These are phyloP conservation scores for Elongisporangium anandrum DNA, from an alignment of 352 stramenopile genomes.

Conservation along the genomic window DNA sequence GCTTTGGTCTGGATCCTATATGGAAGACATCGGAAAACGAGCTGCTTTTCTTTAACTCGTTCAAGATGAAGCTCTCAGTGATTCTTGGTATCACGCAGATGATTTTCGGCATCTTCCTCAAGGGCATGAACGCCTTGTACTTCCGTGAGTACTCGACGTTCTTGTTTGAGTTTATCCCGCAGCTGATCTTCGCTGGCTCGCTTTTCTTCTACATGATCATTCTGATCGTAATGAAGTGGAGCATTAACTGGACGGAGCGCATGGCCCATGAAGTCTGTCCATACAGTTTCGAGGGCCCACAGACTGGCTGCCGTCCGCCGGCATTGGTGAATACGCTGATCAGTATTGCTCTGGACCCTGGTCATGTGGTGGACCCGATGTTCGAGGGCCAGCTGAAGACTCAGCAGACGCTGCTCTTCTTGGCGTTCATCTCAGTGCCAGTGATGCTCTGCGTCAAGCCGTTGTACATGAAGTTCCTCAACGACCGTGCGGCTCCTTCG, in stretches of 20 bases:
- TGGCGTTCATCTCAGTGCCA: conserved; percentile 95
- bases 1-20: conserved; percentile 96
- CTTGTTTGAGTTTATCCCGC: conserved; percentile 97
- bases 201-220: conserved; percentile 99
- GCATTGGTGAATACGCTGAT: conserved; percentile 99
- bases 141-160: conserved; percentile 95
- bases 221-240: conserved; percentile 99
- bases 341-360: conserved; percentile 96
- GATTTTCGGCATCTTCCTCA: conserved; percentile 96
- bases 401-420: conserved; percentile 89
- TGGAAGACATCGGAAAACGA: conserved; percentile 98
- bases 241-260: conserved; percentile 96
- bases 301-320: conserved; percentile 94
- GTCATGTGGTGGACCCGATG: conserved; percentile 93
- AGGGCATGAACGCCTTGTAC: conserved; percentile 95
- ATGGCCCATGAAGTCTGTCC: conserved; percentile 92
- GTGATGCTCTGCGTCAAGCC: conserved; percentile 96
- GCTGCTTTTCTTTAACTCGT: conserved; percentile 99
- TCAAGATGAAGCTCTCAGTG: conserved; percentile 99
- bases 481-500: conserved; percentile 47
- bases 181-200: conserved; percentile 93
- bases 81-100: conserved; percentile 99
- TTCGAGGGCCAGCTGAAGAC: conserved; percentile 91
- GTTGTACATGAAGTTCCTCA: conserved; percentile 83
- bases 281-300: conserved; percentile 91